phyloP scores from a whole-genome alignment of 306 rosid species.

The Medicago lupulina region DNA sequence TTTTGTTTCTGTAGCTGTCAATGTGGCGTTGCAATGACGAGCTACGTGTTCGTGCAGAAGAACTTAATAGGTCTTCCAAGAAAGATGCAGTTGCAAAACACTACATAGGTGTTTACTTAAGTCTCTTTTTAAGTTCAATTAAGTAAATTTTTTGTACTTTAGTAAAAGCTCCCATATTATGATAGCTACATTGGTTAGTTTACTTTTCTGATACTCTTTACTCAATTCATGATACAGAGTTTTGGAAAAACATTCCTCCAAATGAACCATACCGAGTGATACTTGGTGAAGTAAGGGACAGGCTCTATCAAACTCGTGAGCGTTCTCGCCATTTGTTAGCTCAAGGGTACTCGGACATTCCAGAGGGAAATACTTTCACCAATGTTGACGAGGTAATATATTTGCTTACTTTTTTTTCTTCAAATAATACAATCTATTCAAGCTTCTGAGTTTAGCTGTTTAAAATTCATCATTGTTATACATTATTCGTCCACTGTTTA shows the following conservation, averaged over 20 bases:
- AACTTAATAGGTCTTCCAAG: slow-evolving; percentile 67
- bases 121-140: not conserved
- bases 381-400: slow-evolving; percentile 71
- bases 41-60: slow-evolving; percentile 82
- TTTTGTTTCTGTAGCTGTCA: slow-evolving; percentile 68
- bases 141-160: not conserved
- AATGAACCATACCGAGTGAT: slow-evolving; percentile 95
- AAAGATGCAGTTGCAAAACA: slow-evolving; percentile 96
- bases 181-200: not conserved
- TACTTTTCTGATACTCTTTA: slow-evolving; percentile 18
- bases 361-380: slow-evolving; percentile 85
- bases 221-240: slow-evolving; percentile 58
- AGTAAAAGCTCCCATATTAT: no score
- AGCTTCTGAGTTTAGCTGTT: no score
- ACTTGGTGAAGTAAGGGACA: slow-evolving; percentile 92
- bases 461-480: not conserved
- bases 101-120: slow-evolving; percentile 72
- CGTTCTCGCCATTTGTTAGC: slow-evolving; percentile 89
- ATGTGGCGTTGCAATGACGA: slow-evolving; percentile 99
- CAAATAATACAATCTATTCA: no score
- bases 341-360: slow-evolving; percentile 82
- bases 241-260: slow-evolving; percentile 89
- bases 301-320: slow-evolving; percentile 94
- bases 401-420: not conserved
- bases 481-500: not conserved